A percentile compares a stretch with the other conserved stretches of the same genome.
phyloP scores from a whole-genome alignment of 441 rosid genomes.

The Arabidopsis lyrata region DNA sequence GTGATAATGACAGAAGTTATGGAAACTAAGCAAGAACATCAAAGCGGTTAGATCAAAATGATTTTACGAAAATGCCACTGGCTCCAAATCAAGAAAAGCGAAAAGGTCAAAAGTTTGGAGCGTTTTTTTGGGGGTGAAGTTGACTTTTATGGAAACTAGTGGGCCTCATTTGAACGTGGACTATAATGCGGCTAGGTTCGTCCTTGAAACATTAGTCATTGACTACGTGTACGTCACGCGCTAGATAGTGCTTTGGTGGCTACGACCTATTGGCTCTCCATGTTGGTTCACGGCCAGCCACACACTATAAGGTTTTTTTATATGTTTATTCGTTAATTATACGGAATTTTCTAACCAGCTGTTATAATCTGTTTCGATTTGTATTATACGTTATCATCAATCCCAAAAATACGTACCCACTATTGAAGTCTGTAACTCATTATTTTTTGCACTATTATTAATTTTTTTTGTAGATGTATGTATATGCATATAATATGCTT shows the following conservation, averaged over 20 bases:
- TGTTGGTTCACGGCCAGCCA: constrained; percentile 40
- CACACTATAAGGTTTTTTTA: background rate
- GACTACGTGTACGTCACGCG: constrained; percentile 22
- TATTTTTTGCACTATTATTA: background rate
- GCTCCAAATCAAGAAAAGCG: constrained; percentile 9
- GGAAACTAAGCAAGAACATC: constrained; percentile 7
- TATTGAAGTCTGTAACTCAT: background rate
- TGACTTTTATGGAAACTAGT: constrained; percentile 24
- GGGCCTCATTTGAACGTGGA: constrained; percentile 31
- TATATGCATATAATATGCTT: background rate
- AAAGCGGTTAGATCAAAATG: constrained; percentile 26
- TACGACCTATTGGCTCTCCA: constrained; percentile 2
- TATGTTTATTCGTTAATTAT: background rate
- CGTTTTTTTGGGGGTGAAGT: constrained; percentile 19
- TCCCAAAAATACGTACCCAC: background rate
- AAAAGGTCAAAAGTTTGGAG: constrained; percentile 35
- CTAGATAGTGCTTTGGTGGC: constrained; percentile 24
- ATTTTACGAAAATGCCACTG: constrained; percentile 27
- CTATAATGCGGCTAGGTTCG: background rate
- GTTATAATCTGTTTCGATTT: background rate
- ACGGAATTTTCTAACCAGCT: background rate
- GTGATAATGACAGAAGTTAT: constrained; percentile 36
- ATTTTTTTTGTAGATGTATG: too few relatives aligned
- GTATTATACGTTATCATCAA: background rate
- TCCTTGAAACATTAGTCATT: constrained; percentile 22